Base-by-base conservation (phyloP, 2,329 filamentous ascomycete species). In the Neophaeococcomyces aloes region DNA sequence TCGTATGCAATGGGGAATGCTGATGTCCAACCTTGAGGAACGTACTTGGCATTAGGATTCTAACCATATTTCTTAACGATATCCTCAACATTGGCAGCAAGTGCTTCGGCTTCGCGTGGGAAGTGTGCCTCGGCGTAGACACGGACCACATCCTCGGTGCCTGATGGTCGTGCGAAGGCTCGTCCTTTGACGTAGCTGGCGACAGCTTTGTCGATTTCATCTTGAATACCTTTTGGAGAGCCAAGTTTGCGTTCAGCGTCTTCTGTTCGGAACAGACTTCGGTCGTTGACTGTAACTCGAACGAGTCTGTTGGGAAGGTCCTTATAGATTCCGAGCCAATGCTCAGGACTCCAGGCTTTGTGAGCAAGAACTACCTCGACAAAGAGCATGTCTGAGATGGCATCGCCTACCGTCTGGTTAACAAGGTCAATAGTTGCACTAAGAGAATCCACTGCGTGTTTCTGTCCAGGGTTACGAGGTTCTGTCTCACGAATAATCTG, bases 391-490 rank as follows among this genome's bases (percentile, higher is more conserved):
- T 98, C 91, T 1, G 87, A 94, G 45, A 98, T 76, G 36, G 91
- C 91, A 61, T 98, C 91, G 42, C 91, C 91, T 36, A 96, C 89
- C 1, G 91, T 91, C 70, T 98, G 91, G 72, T 98, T 98, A 71
- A 98, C 94, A 51, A 98, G 75, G 56, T 95, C 85, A 39, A 82
- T 82, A 42, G 94, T 75, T 8, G 86, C 88, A 42, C 77, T 74
- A 1, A 98, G 79, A 7, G 81, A 87, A 44, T 94, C 84, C 11
- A 96, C 76, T 2, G 89, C 86, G 56, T 86, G 83, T 61, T 89
- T 84, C 64, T 96, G 88, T 5, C 86, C 89, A 1, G 91, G 89
- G 0, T 86, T 94, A 63, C 93, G 82, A 4, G 91, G 88, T 59
- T 86, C 76, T 48, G 83, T 82, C 56, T 78, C 82, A 53, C 74